Conservation (phyloP, 305 asterid genomes). For the Galium porrigens region DNA sequence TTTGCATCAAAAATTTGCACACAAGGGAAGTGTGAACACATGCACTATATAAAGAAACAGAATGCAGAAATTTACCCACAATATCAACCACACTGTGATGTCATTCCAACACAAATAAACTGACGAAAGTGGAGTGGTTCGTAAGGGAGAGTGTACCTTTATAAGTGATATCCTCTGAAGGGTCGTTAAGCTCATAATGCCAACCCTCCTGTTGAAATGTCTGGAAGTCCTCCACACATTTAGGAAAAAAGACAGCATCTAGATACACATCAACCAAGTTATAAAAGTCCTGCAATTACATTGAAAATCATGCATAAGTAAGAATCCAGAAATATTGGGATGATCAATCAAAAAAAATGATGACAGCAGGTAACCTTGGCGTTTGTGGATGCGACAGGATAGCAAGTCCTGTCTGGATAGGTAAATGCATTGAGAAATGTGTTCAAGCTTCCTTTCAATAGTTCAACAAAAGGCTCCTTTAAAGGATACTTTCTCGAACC, state of each 20-base stretch:
- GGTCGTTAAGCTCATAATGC: slow-evolving; percentile 94
- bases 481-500: slow-evolving; percentile 95
- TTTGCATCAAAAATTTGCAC: background rate
- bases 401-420: slow-evolving; percentile 95
- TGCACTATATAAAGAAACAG: background rate
- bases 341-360: background rate
- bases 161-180: slow-evolving; percentile 85
- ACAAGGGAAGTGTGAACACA: background rate
- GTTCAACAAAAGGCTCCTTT: slow-evolving; percentile 92
- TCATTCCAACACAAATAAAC: background rate
- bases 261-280: slow-evolving; percentile 97
- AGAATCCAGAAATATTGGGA: slow-evolving; percentile 10
- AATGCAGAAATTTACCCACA: background rate
- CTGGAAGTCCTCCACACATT: slow-evolving; percentile 81
- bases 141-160: slow-evolving; percentile 41
- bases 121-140: too few species aligned
- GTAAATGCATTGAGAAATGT: slow-evolving; percentile 96
- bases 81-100: background rate
- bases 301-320: slow-evolving; percentile 17
- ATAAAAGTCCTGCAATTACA: slow-evolving; percentile 63
- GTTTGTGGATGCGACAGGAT: slow-evolving; percentile 96
- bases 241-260: slow-evolving; percentile 93
- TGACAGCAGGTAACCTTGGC: slow-evolving; percentile 42
- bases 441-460: slow-evolving; percentile 86
- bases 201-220: slow-evolving; percentile 99